Base-by-base conservation (phyloP, 345 rosid genomes). In the Clausena lansium region DNA sequence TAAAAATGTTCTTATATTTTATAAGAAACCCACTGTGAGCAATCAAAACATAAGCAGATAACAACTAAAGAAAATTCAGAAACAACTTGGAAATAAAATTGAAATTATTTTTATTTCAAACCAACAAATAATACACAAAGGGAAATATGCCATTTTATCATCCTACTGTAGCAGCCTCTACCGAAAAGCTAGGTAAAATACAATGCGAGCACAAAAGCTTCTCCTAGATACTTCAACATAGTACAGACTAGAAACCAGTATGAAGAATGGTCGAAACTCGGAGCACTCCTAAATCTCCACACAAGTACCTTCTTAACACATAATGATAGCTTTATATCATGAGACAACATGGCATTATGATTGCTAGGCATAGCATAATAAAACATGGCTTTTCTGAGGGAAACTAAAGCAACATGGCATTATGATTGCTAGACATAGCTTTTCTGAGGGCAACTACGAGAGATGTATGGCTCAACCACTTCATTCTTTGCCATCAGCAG, bases 401-500 rank as follows among this genome's bases (percentile, higher is more conserved):
- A 71, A 59, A 71, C 68, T 24, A 54, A 30, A 30, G 32, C 2
- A 30, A 70, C 72, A 77, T 72, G 54, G 60, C 28, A 62, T 65
- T n/a, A 73, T 7, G 70, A 36, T 78, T 30, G 36, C 50, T 57
- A 64, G 39, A 75, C 54, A 71, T 35, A 68, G 63, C 63, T 22
- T 67, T 76, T 25, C 73, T n/a, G 11, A 33, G 25, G 67, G 74
- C 74, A 59, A 71, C 68, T 24, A 54, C 64, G 17, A 30, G 38
- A 58, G 55, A 30, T 55, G 54, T 20, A 65, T 19, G 19, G 72
- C 71, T 71, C 57, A 30, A 58, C 28, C 32, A 22, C 70, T 80
- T 91, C 87, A 89, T 84, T 96, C 97, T 82, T 96, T 96, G 81
- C 99, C 99, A 79, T 92, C 94, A 0, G 92, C 98, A 5, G 98